Evolutionary conservation across 371 early-diverging fungal genomes (phyloP).

Genomic region (Dichotomocladium elegans): DNA sequence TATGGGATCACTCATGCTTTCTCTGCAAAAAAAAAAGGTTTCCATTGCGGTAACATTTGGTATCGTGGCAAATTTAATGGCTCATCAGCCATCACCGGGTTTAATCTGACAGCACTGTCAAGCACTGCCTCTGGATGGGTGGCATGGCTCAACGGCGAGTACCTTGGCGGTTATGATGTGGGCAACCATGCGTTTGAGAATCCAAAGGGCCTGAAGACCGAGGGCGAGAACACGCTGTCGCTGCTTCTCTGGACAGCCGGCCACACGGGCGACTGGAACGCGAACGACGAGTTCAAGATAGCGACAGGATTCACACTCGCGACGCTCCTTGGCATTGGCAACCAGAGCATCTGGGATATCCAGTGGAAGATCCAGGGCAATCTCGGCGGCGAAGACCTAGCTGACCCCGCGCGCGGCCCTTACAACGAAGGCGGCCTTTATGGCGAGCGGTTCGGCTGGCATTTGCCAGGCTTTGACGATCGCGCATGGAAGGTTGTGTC

Average conservation of each 20-base stretch:
- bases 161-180: slow-evolving; percentile 20
- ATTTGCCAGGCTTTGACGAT: slow-evolving; percentile 19
- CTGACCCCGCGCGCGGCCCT: slow-evolving; percentile 16
- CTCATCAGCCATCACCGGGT: slow-evolving; percentile 8
- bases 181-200: slow-evolving; percentile 8
- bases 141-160: slow-evolving; percentile 21
- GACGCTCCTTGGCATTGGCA: slow-evolving; percentile 3
- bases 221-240: slow-evolving; percentile 14
- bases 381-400: slow-evolving; percentile 20
- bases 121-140: slow-evolving; percentile 16
- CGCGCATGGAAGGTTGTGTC: slow-evolving; percentile 6
- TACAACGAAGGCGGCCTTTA: slow-evolving; percentile 20
- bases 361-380: slow-evolving; percentile 21
- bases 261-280: slow-evolving; percentile 15
- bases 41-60: slow-evolving; percentile 20
- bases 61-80: slow-evolving; percentile 20
- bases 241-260: slow-evolving; percentile 17
- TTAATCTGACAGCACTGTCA: slow-evolving; percentile 13
- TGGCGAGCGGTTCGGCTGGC: slow-evolving; percentile 24
- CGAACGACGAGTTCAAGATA: slow-evolving; percentile 7
- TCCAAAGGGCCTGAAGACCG: slow-evolving; percentile 1
- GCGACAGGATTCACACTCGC: slow-evolving; percentile 16
- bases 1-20: neutral
- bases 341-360: slow-evolving; percentile 2
- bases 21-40: neutral